These are phyloP conservation scores for Gamarada debralockiae DNA, from an alignment of 495 filamentous ascomycete genomes.

Conservation along the genomic window DNA sequence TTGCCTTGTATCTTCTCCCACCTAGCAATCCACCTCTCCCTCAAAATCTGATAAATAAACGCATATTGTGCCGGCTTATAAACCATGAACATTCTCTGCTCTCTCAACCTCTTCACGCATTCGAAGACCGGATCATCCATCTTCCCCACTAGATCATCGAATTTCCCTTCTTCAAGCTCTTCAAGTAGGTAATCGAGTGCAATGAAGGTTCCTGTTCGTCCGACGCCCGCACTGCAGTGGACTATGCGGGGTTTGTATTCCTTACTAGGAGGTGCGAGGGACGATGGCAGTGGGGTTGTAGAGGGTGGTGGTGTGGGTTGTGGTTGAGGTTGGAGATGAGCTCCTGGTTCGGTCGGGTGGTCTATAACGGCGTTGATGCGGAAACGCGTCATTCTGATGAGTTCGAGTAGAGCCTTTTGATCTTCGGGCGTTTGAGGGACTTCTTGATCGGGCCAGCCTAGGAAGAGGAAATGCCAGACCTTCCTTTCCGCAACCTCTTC, in stretches of 20 bases:
- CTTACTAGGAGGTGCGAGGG: too few relatives aligned
- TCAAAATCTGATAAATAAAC: constrained; percentile 84
- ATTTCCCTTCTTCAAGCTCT: constrained; percentile 69
- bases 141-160: constrained; percentile 37
- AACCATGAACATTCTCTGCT: constrained; percentile 94
- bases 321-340: too few relatives aligned
- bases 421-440: constrained; percentile 71
- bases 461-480: constrained; percentile 85
- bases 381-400: constrained; percentile 48
- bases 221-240: constrained; percentile 93
- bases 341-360: constrained; percentile 46
- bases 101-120: constrained; percentile 70
- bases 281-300: too few relatives aligned
- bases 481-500: constrained; percentile 46
- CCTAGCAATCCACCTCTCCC: constrained; percentile 50
- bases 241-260: constrained; percentile 53
- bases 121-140: constrained; percentile 49
- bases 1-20: neutral
- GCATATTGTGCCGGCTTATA: constrained; percentile 78
- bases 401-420: constrained; percentile 67
- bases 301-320: constrained; percentile 53
- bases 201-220: constrained; percentile 90
- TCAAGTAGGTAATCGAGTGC: constrained; percentile 82
- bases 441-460: constrained; percentile 90
- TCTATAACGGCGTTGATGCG: constrained; percentile 47